Conservation (phyloP, 176 grass and related monocot species). For the Puccinellia tenuiflora region DNA sequence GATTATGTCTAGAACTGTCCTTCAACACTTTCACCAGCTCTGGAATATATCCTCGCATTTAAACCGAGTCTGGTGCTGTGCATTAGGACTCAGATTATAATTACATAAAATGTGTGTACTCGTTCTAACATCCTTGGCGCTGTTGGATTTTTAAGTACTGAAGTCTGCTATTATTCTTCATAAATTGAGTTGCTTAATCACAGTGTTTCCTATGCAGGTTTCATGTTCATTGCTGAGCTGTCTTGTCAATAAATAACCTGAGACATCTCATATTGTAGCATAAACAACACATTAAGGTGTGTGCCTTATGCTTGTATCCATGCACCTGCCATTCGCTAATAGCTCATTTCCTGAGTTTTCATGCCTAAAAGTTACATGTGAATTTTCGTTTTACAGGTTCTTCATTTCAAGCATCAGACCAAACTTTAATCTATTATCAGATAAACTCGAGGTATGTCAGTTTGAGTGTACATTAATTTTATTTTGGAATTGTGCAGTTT, state of each 20-base stretch:
- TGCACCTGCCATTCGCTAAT: not conserved
- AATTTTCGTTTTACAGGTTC: not conserved
- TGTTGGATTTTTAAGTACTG: not conserved
- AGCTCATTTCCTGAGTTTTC: not conserved
- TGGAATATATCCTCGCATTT: not conserved
- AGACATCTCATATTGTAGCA: not conserved
- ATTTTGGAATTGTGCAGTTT: not conserved
- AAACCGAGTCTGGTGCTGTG: not conserved
- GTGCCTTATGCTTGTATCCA: not conserved
- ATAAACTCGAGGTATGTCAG: not conserved
- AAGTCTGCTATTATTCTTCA: not conserved
- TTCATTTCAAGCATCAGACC: not conserved
- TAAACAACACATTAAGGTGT: not conserved
- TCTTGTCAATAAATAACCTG: not conserved
- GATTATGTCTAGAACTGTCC: not conserved
- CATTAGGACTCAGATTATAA: not conserved
- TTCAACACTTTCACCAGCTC: not conserved
- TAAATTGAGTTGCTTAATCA: conserved; percentile 3
- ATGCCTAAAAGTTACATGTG: not conserved
- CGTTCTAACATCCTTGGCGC: not conserved
- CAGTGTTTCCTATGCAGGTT: not conserved
- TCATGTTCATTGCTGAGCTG: not conserved
- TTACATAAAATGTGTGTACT: not conserved
- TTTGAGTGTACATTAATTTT: not conserved
- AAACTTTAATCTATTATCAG: not conserved